Evolutionary conservation across 2,329 filamentous ascomycete species (phyloP), one percentile per base, ranked within the genome.

Genomic region (Fusarium humuli): DNA sequence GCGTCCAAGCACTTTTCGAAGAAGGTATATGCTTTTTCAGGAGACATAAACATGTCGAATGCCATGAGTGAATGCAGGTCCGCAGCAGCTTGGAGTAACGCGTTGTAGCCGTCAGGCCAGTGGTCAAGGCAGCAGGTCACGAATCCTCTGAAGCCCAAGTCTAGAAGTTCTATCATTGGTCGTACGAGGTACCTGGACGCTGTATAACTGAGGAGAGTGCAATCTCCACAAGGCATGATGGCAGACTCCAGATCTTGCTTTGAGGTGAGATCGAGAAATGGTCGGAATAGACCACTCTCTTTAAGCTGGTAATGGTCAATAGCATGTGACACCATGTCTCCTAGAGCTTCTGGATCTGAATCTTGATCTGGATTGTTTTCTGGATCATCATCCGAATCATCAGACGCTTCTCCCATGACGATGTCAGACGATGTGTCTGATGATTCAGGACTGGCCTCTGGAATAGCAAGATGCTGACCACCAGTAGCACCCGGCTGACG

Each of bases 121-220:
- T 75, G 73, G 13, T 54, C 30, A 7, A 37, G 50, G 16, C 73
- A 75, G 6, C 69, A 60, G 11, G 67, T 48, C 14, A 68, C 57
- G 41, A 75, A 67, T 4, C 72, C 73, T 5, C 20, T 49, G 18
- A 75, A 56, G 1, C 69, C 73, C 23, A 65, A 29, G 11, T 72
- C 69, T 8, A 75, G 16, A 9, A 73, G 71, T 41, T 73, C 70
- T 10, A 73, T 12, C 66, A 75, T 71, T 10, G 66, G 48, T 0
- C 48, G 41, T 16, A 61, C 49, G 14, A 48, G 40, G 6, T 29
- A 11, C 1, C 46, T 29, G 1, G 56, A 40, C 2, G 69, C 61
- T n/a, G 72, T 68, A 25, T 68, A 73, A 34, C 73, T 75, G 41
- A 75, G 57, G 14, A 75, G 67, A 25, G 72, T 75, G 23, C 73